These are phyloP conservation scores for Monosporascus sp. DNA, from an alignment of 2,329 filamentous ascomycete genomes.

Conservation along the genomic window DNA sequence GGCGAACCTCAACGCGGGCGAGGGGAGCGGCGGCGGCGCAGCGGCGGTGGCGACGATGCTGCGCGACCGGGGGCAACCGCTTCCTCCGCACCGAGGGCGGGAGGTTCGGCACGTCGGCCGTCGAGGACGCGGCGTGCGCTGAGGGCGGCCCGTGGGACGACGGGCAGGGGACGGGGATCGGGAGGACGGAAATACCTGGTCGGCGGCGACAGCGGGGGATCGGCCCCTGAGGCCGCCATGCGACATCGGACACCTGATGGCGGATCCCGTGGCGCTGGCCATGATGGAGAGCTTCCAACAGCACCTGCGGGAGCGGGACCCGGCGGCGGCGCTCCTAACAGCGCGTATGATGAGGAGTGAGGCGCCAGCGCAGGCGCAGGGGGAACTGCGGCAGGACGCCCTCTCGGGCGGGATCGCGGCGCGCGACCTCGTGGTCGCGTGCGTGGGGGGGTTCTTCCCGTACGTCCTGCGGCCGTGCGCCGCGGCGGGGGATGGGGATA, in stretches of 20 bases:
- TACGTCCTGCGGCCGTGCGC: slow-evolving; percentile 13
- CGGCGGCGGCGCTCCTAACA: background rate
- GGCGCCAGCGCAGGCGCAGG: background rate
- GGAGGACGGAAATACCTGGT: background rate
- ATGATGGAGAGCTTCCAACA: slow-evolving; percentile 14
- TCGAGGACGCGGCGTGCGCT: slow-evolving; percentile 15
- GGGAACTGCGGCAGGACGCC: slow-evolving; percentile 1
- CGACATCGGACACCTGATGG: slow-evolving; percentile 7
- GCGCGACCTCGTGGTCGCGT: slow-evolving; percentile 17
- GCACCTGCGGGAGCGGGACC: slow-evolving; percentile 7
- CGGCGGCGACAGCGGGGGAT: background rate
- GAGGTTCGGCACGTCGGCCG: slow-evolving; percentile 16
- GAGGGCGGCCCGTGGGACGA: slow-evolving; percentile 3
- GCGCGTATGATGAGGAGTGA: slow-evolving; percentile 11
- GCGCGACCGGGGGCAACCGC: slow-evolving; percentile 9
- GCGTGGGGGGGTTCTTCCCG: slow-evolving; percentile 18
- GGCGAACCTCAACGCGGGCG: too few species aligned
- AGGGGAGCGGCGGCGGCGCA: too few species aligned
- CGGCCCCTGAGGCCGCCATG: background rate
- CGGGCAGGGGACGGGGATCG: background rate
- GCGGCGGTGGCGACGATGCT: too few species aligned
- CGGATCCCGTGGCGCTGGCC: slow-evolving; percentile 7
- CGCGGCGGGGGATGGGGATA: background rate
- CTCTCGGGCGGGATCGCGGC: slow-evolving; percentile 8
- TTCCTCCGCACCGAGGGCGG: slow-evolving; percentile 18